phyloP scores from a whole-genome alignment of 768 basidiomycete genomes.

The Russula sp. region DNA sequence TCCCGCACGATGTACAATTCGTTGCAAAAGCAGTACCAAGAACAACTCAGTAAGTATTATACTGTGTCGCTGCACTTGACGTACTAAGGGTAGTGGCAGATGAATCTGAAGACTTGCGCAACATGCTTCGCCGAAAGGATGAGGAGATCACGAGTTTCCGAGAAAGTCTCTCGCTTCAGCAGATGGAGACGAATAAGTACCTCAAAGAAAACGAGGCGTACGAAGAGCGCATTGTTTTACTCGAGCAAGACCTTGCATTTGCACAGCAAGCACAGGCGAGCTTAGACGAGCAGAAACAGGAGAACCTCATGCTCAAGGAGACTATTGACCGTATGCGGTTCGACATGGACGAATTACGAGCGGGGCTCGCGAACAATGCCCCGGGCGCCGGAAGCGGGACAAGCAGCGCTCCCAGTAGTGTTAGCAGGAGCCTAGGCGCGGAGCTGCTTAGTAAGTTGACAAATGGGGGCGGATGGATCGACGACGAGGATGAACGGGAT shows the following conservation, averaged over 20 bases:
- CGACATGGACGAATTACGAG: slow-evolving; percentile 89
- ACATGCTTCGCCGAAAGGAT: slow-evolving; percentile 68
- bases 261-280: slow-evolving; percentile 68
- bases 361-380: slow-evolving; percentile 35
- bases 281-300: slow-evolving; percentile 90
- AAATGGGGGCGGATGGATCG: slow-evolving; percentile 35
- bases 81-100: slow-evolving; percentile 35
- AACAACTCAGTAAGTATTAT: slow-evolving; percentile 70
- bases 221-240: slow-evolving; percentile 60
- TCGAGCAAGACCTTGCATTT: slow-evolving; percentile 65
- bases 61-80: not conserved
- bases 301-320: slow-evolving; percentile 89
- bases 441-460: slow-evolving; percentile 64
- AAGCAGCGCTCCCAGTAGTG: slow-evolving; percentile 47
- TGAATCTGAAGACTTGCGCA: slow-evolving; percentile 73
- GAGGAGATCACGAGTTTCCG: slow-evolving; percentile 60
- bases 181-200: slow-evolving; percentile 63
- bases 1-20: slow-evolving; percentile 67
- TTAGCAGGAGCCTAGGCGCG: slow-evolving; percentile 72
- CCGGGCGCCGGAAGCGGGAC: slow-evolving; percentile 35
- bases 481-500: slow-evolving; percentile 35
- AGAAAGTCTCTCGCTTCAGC: slow-evolving; percentile 53
- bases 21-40: slow-evolving; percentile 82
- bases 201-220: slow-evolving; percentile 60
- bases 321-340: slow-evolving; percentile 93